Conservation (phyloP, 139 green algal species). For the Picochlorum costavermella region DNA sequence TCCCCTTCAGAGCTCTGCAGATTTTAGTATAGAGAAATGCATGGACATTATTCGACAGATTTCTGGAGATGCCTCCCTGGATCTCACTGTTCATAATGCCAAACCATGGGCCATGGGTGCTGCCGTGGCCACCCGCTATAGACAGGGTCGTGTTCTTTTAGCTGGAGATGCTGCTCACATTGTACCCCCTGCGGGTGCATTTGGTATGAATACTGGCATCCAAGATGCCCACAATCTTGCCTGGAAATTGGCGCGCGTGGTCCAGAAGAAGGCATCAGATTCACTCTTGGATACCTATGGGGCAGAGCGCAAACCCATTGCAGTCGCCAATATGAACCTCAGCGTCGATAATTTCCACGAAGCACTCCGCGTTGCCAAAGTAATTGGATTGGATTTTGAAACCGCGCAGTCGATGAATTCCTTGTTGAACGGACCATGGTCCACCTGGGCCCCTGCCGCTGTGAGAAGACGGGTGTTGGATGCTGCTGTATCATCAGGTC, state of each 20-base stretch:
- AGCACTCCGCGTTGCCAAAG: conserved; percentile 58
- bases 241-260: conserved; percentile 85
- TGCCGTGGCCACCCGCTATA: conserved; percentile 58
- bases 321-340: conserved; percentile 64
- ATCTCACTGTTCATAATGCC: conserved; percentile 19
- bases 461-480: conserved; percentile 23
- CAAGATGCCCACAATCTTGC: conserved; percentile 89
- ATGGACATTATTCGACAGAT: conserved; percentile 36
- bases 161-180: conserved; percentile 85
- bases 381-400: conserved; percentile 71
- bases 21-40: conserved; percentile 55
- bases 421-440: conserved; percentile 14
- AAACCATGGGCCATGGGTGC: conserved; percentile 82
- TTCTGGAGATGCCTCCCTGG: conserved; percentile 18
- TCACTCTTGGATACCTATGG: conserved; percentile 67
- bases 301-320: conserved; percentile 67
- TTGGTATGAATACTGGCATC: conserved; percentile 94
- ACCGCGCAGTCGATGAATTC: conserved; percentile 47
- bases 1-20: conserved; percentile 61
- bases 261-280: conserved; percentile 17
- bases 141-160: conserved; percentile 54
- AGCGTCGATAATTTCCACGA: conserved; percentile 86
- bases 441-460: not conserved
- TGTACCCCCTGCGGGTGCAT: conserved; percentile 81
- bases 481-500: conserved; percentile 33